phyloP scores from a whole-genome alignment of 2,329 filamentous ascomycete genomes.

The Aspergillus puulaauensis region DNA sequence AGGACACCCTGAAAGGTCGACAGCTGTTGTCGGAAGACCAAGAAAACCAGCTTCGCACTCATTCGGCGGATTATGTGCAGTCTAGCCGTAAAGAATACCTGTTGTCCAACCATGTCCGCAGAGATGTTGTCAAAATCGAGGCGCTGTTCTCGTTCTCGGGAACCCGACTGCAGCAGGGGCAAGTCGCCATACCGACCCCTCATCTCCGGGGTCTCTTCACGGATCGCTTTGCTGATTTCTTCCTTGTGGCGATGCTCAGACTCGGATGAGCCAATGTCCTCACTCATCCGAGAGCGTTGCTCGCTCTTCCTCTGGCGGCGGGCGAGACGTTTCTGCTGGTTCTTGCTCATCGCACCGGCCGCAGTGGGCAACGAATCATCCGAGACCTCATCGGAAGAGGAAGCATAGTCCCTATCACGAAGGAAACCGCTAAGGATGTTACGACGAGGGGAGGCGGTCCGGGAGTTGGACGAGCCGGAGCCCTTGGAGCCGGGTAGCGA shows the following conservation, averaged over 20 bases:
- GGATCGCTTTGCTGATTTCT: slow-evolving; percentile 46
- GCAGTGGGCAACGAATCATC: slow-evolving; percentile 37
- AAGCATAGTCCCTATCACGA: slow-evolving; percentile 41
- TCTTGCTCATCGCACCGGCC: slow-evolving; percentile 38
- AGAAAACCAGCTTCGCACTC: slow-evolving; percentile 78
- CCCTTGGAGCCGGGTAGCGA: slow-evolving; percentile 14
- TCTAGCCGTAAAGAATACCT: slow-evolving; percentile 67
- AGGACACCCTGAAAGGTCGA: slow-evolving; percentile 83
- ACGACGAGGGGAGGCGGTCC: slow-evolving; percentile 36
- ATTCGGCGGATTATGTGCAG: slow-evolving; percentile 78
- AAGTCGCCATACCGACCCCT: slow-evolving; percentile 58
- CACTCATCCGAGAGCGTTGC: slow-evolving; percentile 42
- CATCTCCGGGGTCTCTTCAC: slow-evolving; percentile 59
- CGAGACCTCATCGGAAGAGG: slow-evolving; percentile 44
- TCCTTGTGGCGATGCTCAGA: slow-evolving; percentile 42
- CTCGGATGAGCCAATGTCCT: slow-evolving; percentile 41
- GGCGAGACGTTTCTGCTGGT: slow-evolving; percentile 45
- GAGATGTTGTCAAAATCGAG: slow-evolving; percentile 54
- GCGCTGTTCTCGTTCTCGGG: slow-evolving; percentile 49
- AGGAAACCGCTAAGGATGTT: slow-evolving; percentile 43
- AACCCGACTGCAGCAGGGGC: slow-evolving; percentile 58
- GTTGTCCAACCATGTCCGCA: slow-evolving; percentile 54
- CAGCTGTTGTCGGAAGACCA: slow-evolving; percentile 82
- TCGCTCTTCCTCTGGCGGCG: slow-evolving; percentile 41
- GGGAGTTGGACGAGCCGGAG: slow-evolving; percentile 9